Evolutionary conservation across 192 early-diverging fungal genomes (phyloP), one percentile per base, ranked within the genome.

Genomic region (Dissophora globulifera): DNA sequence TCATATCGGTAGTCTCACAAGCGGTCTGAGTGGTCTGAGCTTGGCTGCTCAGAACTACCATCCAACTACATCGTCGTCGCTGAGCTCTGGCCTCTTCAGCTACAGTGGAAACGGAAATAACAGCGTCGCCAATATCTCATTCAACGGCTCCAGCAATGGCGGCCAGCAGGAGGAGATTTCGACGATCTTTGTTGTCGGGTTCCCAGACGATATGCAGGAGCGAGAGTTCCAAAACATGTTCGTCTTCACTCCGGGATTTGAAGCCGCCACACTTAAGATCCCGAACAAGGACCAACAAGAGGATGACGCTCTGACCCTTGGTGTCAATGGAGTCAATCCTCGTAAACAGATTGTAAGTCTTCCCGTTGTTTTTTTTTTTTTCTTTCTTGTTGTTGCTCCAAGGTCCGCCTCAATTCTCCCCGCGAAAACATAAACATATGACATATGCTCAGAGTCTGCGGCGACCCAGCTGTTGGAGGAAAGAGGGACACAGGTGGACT

Each of bases 171-270:
- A 99, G 67, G 98, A 99, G 57, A 96, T 99, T 65, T 95, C 96
- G 20, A 99, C 98, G 58, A 98, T 99, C 66, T 99, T 99, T 88
- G 96, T 98, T 10, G 96, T 98, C 33, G 98, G 98, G 3, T 98
- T 99, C 67, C 98, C 98, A 20, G 96, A 98, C 31, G 98, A 99
- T 79, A 96, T 98, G 94, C 90, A 89, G 76, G 98, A 99, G 81
- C 84, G 98, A 58, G 98, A 99, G 81, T 99, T 99, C 67, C 96
- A 97, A 76, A 98, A 97, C 83, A 98, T 98, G 96, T 99, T 99
- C 83, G 95, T 92, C 26, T 98, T 99, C 62, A 94, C 93, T 19
- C 86, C 93, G 35, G 98, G 97, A 6, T 99, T 99, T 61, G 98
- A 98, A 76, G 98, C 96, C 7, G 96, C 98, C 16, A 94, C 95